A percentile compares a stretch with the other conserved stretches of the same genome.
Evolutionary conservation across 176 grass and related monocot species (phyloP).

Genomic region (Oryza nivara): DNA sequence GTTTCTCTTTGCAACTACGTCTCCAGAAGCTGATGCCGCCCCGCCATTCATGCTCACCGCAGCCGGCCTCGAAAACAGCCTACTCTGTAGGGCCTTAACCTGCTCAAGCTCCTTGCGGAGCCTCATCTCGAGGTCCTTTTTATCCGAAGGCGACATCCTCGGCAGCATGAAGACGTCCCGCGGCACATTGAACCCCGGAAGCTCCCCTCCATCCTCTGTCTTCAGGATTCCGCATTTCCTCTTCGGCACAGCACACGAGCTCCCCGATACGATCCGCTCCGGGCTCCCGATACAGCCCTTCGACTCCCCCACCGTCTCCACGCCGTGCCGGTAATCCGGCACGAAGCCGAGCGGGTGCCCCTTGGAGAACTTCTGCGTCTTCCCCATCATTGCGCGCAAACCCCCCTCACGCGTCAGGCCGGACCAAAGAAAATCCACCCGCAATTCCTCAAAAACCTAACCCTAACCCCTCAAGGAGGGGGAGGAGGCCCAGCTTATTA

Average conservation of each 20-base stretch:
- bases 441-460: constrained; percentile 53
- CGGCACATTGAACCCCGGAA: constrained; percentile 48
- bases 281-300: constrained; percentile 57
- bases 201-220: constrained; percentile 8
- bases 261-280: constrained; percentile 62
- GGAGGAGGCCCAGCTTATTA: constrained; percentile 32
- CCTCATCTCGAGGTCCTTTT: constrained; percentile 59
- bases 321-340: constrained; percentile 75
- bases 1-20: constrained; percentile 48
- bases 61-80: constrained; percentile 43
- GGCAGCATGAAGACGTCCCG: constrained; percentile 58
- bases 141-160: constrained; percentile 54
- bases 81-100: constrained; percentile 59
- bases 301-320: constrained; percentile 73
- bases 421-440: constrained; percentile 30
- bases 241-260: constrained; percentile 62
- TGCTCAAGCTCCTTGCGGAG: constrained; percentile 67
- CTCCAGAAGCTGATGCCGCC: constrained; percentile 12
- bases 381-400: constrained; percentile 71
- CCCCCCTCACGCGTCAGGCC: constrained; percentile 20
- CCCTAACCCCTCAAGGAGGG: constrained; percentile 31
- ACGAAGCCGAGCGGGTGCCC: constrained; percentile 74
- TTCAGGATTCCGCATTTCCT: constrained; percentile 69
- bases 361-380: constrained; percentile 89
- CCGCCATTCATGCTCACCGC: constrained; percentile 40